phyloP scores from a whole-genome alignment of 495 filamentous ascomycete genomes.

The Achaetomiella virescens region DNA sequence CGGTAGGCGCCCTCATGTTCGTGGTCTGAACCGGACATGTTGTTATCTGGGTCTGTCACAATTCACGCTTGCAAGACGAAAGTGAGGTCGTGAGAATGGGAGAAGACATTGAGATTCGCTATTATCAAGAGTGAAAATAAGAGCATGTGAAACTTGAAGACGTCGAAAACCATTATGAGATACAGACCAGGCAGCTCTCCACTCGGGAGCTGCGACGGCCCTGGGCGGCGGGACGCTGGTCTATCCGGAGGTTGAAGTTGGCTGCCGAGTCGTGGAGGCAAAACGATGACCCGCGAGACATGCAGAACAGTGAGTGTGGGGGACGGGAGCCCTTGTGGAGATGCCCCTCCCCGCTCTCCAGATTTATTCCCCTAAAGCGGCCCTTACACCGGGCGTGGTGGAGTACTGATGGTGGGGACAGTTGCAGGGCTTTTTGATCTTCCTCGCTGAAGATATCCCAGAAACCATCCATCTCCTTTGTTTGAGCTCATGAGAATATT shows the following conservation, averaged over 20 bases:
- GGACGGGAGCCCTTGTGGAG: background rate
- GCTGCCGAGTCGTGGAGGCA: slow-evolving; percentile 16
- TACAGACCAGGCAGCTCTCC: background rate
- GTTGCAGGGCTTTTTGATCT: background rate
- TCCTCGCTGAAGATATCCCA: background rate
- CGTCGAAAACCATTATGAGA: background rate
- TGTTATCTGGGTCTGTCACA: background rate
- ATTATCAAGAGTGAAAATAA: background rate
- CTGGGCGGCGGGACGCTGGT: background rate
- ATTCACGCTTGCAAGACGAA: too few species aligned
- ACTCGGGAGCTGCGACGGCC: background rate
- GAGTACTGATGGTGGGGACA: background rate
- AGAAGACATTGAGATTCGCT: too few species aligned
- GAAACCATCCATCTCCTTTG: background rate
- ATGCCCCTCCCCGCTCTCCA: slow-evolving; percentile 9
- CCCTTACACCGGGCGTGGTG: background rate
- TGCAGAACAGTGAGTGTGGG: background rate
- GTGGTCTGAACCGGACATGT: slow-evolving; percentile 11
- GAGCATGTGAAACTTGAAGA: background rate
- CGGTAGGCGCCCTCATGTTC: slow-evolving; percentile 19
- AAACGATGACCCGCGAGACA: slow-evolving; percentile 22
- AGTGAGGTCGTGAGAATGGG: too few species aligned
- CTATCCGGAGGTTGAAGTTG: slow-evolving; percentile 19
- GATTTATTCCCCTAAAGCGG: background rate
- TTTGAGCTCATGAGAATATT: background rate